Evolutionary conservation across 2,329 filamentous ascomycete species (phyloP), one percentile per base, ranked within the genome.

Genomic region (Trichophyton rubrum): DNA sequence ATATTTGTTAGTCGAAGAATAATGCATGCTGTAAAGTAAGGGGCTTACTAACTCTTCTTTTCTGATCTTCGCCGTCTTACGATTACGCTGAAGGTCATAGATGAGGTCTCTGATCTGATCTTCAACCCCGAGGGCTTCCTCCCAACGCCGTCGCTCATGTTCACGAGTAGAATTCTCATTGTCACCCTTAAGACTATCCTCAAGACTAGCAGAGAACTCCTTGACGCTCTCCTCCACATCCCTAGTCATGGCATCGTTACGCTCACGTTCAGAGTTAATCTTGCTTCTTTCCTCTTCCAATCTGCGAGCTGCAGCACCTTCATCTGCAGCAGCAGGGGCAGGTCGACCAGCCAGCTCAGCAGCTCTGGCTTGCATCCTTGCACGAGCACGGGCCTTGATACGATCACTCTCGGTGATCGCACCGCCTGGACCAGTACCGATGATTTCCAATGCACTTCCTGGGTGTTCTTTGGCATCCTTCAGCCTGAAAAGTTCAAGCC

Each of bases 101-200:
- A 99, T 99, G 73, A 99, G 97, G 70, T 99, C 93, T 69, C 90
- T 89, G 63, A 97, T 88, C 69, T 96, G 90, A 69, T 99, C 92
- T 71, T 99, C 93, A 30, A 99, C 93, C 30, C 93, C 93, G 41
- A 99, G 80, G 8, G 85, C 93, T 74, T 99, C 93, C 67, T 99
- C 90, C 93, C 93, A 99, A 63, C 93, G 84, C 63, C 93, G 85
- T 68, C 84, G 86, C 77, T 99, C 93, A 71, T 96, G 91, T 73
- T 96, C 90, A 64, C 85, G 89, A 2, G 85, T 84, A 43, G 85
- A 86, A 67, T 86, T 88, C 63, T 87, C 83, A 47, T 80, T 82
- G 47, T 86, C 88, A 61, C 95, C 89, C 70, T 93, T 93, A 27
- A 99, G 82, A 68, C 79, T 90, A 66, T 93, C 87, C 71, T 97